Conservation (phyloP, 352 stramenopile genomes). For the Phytophthora podocarpi region DNA sequence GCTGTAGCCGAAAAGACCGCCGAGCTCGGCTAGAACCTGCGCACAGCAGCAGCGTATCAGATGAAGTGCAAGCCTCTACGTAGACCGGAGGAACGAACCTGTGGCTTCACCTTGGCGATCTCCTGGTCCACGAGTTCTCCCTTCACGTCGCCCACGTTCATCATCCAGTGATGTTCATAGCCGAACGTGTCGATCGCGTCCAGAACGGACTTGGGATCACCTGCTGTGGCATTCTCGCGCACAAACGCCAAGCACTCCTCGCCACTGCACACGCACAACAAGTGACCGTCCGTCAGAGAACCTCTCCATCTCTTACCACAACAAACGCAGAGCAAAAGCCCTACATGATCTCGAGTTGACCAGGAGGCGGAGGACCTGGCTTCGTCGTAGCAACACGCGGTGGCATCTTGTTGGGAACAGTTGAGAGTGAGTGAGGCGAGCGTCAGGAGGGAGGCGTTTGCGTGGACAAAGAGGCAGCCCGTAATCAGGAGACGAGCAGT, state of each 20-base stretch:
- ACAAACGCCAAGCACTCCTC: conserved; percentile 40
- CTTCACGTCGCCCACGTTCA: conserved; percentile 54
- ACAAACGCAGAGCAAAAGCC: not conserved
- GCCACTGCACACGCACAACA: conserved; percentile 15
- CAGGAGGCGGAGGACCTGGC: conserved; percentile 16
- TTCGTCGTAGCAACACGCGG: conserved; percentile 29
- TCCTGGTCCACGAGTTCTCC: conserved; percentile 45
- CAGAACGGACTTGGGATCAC: conserved; percentile 41
- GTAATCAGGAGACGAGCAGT: conserved; percentile 8
- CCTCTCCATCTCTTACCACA: too few species aligned
- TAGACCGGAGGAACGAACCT: conserved; percentile 17
- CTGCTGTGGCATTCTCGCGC: conserved; percentile 25
- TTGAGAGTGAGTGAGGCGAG: not conserved
- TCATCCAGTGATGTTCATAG: conserved; percentile 42
- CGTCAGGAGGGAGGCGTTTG: too few species aligned
- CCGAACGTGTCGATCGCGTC: conserved; percentile 47
- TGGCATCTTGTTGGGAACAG: conserved; percentile 16
- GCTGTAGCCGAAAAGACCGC: conserved; percentile 49
- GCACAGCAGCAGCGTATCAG: too few species aligned
- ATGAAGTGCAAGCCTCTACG: too few species aligned
- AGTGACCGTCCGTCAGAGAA: too few species aligned
- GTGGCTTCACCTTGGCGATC: conserved; percentile 38
- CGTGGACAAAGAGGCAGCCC: too few species aligned
- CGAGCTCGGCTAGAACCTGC: conserved; percentile 47
- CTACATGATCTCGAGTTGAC: conserved; percentile 27